Percentiles rank a stretch among this genome's conserved stretches.
phyloP scores from a whole-genome alignment of 345 rosid species.

The Streptanthus diversifolius region DNA sequence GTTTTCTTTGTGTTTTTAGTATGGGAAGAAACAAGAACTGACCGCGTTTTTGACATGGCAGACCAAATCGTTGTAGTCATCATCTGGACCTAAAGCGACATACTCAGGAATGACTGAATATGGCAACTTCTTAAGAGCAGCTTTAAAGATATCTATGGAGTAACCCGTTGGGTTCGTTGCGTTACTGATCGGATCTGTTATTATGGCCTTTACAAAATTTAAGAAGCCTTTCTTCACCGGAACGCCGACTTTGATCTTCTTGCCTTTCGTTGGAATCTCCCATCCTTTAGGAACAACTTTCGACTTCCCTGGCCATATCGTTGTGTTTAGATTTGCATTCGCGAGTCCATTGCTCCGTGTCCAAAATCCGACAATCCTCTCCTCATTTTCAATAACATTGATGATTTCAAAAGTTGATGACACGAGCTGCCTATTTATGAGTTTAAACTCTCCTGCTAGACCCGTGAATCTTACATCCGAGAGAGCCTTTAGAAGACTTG shows the following conservation, averaged over 20 bases:
- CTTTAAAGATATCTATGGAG: slow-evolving; percentile 33
- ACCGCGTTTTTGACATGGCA: slow-evolving; percentile 41
- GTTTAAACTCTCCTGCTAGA: slow-evolving; percentile 37
- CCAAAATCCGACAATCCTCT: slow-evolving; percentile 45
- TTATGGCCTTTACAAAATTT: slow-evolving; percentile 29
- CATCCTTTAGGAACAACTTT: slow-evolving; percentile 36
- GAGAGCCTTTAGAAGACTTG: slow-evolving; percentile 27
- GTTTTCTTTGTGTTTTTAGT: no score
- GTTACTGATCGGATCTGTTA: background rate
- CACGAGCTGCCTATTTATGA: slow-evolving; percentile 39
- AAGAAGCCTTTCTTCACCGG: slow-evolving; percentile 35
- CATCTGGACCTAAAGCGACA: background rate
- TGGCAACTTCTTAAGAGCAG: slow-evolving; percentile 24
- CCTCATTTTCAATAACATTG: slow-evolving; percentile 34
- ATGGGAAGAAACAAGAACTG: background rate
- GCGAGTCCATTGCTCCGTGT: slow-evolving; percentile 11
- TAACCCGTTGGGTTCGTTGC: slow-evolving; percentile 22
- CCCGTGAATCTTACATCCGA: slow-evolving; percentile 35
- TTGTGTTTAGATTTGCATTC: background rate
- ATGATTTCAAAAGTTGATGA: slow-evolving; percentile 42
- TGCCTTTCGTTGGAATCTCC: slow-evolving; percentile 35
- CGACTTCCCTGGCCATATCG: slow-evolving; percentile 49
- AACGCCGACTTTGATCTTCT: slow-evolving; percentile 42
- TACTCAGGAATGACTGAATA: slow-evolving; percentile 34
- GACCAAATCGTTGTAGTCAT: slow-evolving; percentile 37